A percentile compares a stretch with the other conserved stretches of the same genome.
Evolutionary conservation across 108 stramenopile species (phyloP).

Genomic region (Phaeodactylum tricornutum): DNA sequence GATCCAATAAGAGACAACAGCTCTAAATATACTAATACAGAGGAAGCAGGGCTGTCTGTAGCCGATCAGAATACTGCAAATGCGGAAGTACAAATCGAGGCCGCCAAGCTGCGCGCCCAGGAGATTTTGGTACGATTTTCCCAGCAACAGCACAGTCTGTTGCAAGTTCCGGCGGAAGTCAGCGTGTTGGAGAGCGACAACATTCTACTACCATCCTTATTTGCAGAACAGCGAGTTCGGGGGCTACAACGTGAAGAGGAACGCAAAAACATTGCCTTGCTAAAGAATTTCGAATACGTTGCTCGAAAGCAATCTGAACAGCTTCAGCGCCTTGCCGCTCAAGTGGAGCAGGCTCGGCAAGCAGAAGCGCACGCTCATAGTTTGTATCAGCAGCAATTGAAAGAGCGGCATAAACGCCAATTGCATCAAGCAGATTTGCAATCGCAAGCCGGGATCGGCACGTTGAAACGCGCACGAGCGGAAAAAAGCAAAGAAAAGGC

Average conservation of each 20-base stretch:
- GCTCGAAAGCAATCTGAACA: constrained; percentile 39
- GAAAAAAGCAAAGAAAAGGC: constrained; percentile 22
- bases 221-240: constrained; percentile 16
- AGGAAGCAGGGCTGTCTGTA: constrained; percentile 1
- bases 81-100: background rate
- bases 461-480: constrained; percentile 27
- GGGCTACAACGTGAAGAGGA: constrained; percentile 27
- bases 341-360: constrained; percentile 35
- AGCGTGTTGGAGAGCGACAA: background rate
- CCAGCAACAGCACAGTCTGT: constrained; percentile 10
- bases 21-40: background rate
- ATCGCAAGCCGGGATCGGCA: constrained; percentile 53
- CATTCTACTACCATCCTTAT: constrained; percentile 4
- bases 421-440: constrained; percentile 1
- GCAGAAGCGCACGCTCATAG: constrained; percentile 24
- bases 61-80: background rate
- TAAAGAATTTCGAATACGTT: constrained; percentile 69
- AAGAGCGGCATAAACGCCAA: constrained; percentile 10
- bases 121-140: constrained; percentile 9
- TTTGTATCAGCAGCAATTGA: constrained; percentile 9
- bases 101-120: constrained; percentile 4
- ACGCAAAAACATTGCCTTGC: constrained; percentile 25
- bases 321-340: constrained; percentile 27
- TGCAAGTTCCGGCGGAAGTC: constrained; percentile 1
- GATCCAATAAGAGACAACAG: too few relatives aligned